Evolutionary conservation across 2,329 filamentous ascomycete species (phyloP), one percentile per base, ranked within the genome.

Genomic region (Pyrenophora teres): DNA sequence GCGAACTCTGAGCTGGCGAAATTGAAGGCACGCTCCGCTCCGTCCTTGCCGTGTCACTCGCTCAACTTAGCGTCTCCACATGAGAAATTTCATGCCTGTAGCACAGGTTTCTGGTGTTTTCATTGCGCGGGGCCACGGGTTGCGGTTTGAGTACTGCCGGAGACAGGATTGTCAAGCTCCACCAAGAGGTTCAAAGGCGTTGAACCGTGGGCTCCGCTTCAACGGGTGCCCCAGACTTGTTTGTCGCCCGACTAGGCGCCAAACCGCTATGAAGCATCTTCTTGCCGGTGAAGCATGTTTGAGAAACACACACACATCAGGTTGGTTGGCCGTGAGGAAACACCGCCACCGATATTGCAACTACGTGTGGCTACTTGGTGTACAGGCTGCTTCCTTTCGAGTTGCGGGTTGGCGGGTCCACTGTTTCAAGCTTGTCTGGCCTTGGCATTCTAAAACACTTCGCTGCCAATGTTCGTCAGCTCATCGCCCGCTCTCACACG

Each of bases 361-460:
- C 54, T 63, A 68, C 66, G 68, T 65, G 61, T 70, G 58, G 56
- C 52, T 33, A 45, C 48, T 44, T 44, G 50, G 18, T 49, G 27
- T 38, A 21, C 36, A 23, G 51, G 23, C 43, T 56, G 45, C 35
- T 38, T 48, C 48, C 37, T 42, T 18, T 50, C 44, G 31, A 45
- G 56, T 56, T 54, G 52, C 45, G 48, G 42, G 47, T 46, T 33
- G 42, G 45, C 37, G 52, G 40, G 44, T 23, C 41, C 46, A 40
- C 40, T 21, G 62, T 65, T 65, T 65, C 60, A 65, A 49, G 50
- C 56, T 61, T 61, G 53, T 59, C 54, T 45, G 18, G 59, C 40
- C 63, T 64, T 67, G 60, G 62, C 61, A 61, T 54, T 56, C 52
- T 55, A 59, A 67, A 65, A 68, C 65, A 56, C 55, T 42, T 31